Evolutionary conservation across 2,329 filamentous ascomycete species (phyloP).

Genomic region (Cytospora piceae): DNA sequence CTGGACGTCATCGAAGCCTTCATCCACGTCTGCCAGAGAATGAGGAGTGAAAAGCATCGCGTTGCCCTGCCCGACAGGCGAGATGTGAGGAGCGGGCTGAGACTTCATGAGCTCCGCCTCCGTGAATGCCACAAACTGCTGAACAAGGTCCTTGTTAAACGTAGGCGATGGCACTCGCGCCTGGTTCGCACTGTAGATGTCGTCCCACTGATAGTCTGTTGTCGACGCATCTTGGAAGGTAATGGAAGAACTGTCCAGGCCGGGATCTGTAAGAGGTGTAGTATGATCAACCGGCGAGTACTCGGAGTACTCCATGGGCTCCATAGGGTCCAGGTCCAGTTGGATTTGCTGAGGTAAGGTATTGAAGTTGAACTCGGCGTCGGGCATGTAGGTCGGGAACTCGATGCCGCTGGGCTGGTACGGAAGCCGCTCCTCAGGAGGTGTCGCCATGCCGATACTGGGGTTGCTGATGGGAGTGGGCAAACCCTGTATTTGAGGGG

Average conservation of each 20-base stretch:
- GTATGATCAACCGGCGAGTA: conserved; percentile 55
- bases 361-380: conserved; percentile 50
- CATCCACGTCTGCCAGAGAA: conserved; percentile 65
- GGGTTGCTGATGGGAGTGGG: conserved; percentile 65
- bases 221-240: conserved; percentile 58
- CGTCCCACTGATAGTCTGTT: conserved; percentile 65
- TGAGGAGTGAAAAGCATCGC: conserved; percentile 71
- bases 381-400: conserved; percentile 54
- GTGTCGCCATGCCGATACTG: conserved; percentile 60
- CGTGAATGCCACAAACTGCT: conserved; percentile 47
- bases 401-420: conserved; percentile 44
- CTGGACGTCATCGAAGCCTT: conserved; percentile 63
- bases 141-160: conserved; percentile 51
- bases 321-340: conserved; percentile 36
- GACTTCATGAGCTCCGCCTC: conserved; percentile 46
- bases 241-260: conserved; percentile 52
- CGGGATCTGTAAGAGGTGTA: conserved; percentile 45
- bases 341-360: conserved; percentile 45
- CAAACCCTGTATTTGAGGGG: conserved; percentile 64
- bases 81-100: conserved; percentile 61
- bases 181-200: conserved; percentile 59
- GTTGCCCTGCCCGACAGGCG: conserved; percentile 69
- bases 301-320: conserved; percentile 24
- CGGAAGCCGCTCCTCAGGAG: conserved; percentile 52
- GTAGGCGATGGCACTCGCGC: conserved; percentile 46